These are phyloP conservation scores for Yamadazyma sp. DNA, from an alignment of 1,139 yeast species.

Conservation along the genomic window DNA sequence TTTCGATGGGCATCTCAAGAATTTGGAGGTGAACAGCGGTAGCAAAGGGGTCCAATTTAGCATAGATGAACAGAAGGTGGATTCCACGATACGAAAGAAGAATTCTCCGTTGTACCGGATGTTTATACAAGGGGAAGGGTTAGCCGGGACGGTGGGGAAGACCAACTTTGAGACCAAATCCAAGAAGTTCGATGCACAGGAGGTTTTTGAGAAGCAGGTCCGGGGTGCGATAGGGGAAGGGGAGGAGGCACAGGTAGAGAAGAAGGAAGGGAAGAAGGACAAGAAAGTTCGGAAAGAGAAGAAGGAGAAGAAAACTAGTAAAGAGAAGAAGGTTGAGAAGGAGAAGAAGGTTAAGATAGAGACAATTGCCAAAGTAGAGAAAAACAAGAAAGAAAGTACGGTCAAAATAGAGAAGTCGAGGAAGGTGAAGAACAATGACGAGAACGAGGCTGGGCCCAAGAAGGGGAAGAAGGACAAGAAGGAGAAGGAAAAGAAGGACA, in stretches of 20 bases:
- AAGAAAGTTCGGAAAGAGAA: constrained; percentile 16
- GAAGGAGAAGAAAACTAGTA: constrained; percentile 14
- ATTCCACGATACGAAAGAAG: constrained; percentile 44
- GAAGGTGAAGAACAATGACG: constrained; percentile 10
- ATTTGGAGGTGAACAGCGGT: constrained; percentile 56
- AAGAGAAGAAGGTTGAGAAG: constrained; percentile 22
- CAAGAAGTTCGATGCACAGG: constrained; percentile 18
- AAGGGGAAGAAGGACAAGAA: constrained; percentile 8
- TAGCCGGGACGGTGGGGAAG: constrained; percentile 71
- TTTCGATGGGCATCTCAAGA: constrained; percentile 89
- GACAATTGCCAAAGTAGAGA: constrained; percentile 7
- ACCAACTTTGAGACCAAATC: constrained; percentile 21
- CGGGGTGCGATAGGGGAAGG: constrained; percentile 15
- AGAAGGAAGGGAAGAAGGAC: constrained; percentile 3
- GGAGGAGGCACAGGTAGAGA: constrained; percentile 13
- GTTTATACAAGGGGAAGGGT: constrained; percentile 85
- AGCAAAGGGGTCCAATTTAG: constrained; percentile 31
- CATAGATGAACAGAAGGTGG: constrained; percentile 43
- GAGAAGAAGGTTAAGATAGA: constrained; percentile 13
- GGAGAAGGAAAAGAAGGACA: constrained; percentile 11
- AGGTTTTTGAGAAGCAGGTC: constrained; percentile 21
- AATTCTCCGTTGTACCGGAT: constrained; percentile 64
- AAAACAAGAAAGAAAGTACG: constrained; percentile 4
- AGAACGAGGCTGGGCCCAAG: constrained; percentile 12
- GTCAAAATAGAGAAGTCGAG: constrained; percentile 12